A percentile compares a stretch with the other conserved stretches of the same genome.
Evolutionary conservation across 2,329 filamentous ascomycete genomes (phyloP).

Genomic region (Drechslera avenae): DNA sequence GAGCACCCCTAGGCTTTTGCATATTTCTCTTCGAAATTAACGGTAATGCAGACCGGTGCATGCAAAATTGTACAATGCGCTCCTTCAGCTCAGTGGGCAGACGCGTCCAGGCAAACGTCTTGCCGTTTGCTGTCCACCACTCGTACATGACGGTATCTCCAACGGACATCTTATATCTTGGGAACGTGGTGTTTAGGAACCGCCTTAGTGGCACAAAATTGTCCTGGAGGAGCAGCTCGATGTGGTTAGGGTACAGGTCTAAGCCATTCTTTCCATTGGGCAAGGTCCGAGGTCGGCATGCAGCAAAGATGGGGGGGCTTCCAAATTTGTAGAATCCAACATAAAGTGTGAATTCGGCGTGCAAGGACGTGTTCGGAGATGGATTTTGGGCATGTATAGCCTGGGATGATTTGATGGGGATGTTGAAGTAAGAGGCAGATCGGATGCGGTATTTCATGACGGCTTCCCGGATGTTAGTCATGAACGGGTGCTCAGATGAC

Average conservation of each 20-base stretch:
- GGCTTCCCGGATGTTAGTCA: slow-evolving; percentile 7
- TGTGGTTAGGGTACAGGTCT: neutral
- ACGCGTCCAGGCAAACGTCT: slow-evolving; percentile 31
- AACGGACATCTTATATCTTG: neutral
- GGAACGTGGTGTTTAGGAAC: slow-evolving; percentile 16
- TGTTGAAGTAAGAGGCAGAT: slow-evolving; percentile 10
- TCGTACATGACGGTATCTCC: slow-evolving; percentile 5
- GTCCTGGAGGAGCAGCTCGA: neutral
- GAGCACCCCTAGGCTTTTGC: neutral
- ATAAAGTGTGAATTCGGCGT: neutral
- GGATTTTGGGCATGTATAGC: neutral
- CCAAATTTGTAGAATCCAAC: slow-evolving; percentile 17
- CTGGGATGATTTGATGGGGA: slow-evolving; percentile 9
- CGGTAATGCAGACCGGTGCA: slow-evolving; percentile 7
- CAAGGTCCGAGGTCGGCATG: neutral
- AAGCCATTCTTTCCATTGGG: neutral
- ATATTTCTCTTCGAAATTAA: neutral
- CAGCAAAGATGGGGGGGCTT: neutral
- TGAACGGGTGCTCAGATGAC: slow-evolving; percentile 9
- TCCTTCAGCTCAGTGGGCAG: slow-evolving; percentile 38
- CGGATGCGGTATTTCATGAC: slow-evolving; percentile 13
- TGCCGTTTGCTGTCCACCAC: slow-evolving; percentile 34
- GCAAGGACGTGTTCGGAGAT: neutral
- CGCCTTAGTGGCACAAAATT: slow-evolving; percentile 5
- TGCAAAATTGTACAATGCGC: slow-evolving; percentile 26